Percentiles rank a stretch among this genome's conserved stretches.
These are phyloP conservation scores for Aspergillus sp. DNA, from an alignment of 2,329 filamentous ascomycete species.

Conservation along the genomic window DNA sequence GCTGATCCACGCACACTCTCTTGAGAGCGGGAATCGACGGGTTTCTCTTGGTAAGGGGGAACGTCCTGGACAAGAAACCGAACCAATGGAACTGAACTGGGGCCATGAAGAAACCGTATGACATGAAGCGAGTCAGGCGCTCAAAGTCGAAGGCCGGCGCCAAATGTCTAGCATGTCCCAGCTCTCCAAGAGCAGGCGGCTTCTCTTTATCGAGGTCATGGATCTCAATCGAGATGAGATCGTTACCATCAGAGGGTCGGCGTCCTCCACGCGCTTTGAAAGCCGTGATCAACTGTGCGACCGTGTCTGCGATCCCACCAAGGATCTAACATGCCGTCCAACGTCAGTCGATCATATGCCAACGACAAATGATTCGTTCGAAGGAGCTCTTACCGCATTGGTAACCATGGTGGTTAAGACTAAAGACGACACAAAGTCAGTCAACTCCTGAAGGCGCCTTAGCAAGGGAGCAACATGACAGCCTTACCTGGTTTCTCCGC, in stretches of 20 bases:
- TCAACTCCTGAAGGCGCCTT: constrained; percentile 1
- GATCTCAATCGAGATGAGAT: constrained; percentile 81
- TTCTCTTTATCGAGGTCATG: constrained; percentile 83
- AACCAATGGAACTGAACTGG: constrained; percentile 97
- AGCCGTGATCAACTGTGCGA: constrained; percentile 88
- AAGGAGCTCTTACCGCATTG: constrained; percentile 68
- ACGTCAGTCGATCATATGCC: constrained; percentile 14
- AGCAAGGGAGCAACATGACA: constrained; percentile 1
- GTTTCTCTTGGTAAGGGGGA: constrained; percentile 78
- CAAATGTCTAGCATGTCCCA: constrained; percentile 63
- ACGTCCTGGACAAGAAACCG: constrained; percentile 74
- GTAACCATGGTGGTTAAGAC: constrained; percentile 99
- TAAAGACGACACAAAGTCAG: constrained; percentile 38
- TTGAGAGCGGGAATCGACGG: constrained; percentile 79
- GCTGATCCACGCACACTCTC: constrained; percentile 87
- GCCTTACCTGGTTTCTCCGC: constrained; percentile 76
- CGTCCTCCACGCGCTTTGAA: constrained; percentile 64
- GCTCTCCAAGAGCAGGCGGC: constrained; percentile 63
- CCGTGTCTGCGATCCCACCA: constrained; percentile 92
- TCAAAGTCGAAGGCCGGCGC: constrained; percentile 95
- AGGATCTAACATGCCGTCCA: constrained; percentile 59
- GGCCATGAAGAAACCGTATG: constrained; percentile 94
- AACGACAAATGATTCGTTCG: not conserved
- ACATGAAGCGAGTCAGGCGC: constrained; percentile 90
- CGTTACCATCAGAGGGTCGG: constrained; percentile 59